These are phyloP conservation scores for Yamadazyma jaroonii DNA, from an alignment of 1,139 yeast genomes.

Conservation along the genomic window DNA sequence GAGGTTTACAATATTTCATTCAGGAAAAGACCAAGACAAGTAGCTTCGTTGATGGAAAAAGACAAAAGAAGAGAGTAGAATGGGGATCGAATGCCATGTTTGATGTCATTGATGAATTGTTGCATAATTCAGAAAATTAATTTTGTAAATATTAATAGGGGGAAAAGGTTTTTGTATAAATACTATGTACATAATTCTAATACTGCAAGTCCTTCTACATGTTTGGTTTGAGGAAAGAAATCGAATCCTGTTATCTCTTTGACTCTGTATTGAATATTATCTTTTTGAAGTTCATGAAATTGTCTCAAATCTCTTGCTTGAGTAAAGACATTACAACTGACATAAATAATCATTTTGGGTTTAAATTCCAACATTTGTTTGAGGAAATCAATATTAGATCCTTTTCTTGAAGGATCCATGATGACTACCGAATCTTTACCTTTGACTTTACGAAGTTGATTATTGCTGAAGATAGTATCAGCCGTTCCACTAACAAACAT, in stretches of 20 bases:
- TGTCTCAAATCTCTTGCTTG: slow-evolving; percentile 43
- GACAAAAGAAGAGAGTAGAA: slow-evolving; percentile 58
- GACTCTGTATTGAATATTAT: slow-evolving; percentile 22
- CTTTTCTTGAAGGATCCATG: slow-evolving; percentile 48
- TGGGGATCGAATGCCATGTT: slow-evolving; percentile 67
- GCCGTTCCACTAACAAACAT: slow-evolving; percentile 40
- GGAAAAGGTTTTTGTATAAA: slow-evolving; percentile 4
- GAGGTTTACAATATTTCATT: slow-evolving; percentile 73
- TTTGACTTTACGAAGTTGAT: slow-evolving; percentile 13
- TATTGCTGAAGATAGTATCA: slow-evolving; percentile 29
- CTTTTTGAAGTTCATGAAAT: slow-evolving; percentile 24
- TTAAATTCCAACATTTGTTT: slow-evolving; percentile 33
- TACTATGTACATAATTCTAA: slow-evolving; percentile 18
- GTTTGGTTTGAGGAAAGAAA: slow-evolving; percentile 49
- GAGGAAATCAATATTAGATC: slow-evolving; percentile 33
- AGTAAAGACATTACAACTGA: slow-evolving; percentile 47
- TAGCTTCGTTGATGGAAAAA: slow-evolving; percentile 53
- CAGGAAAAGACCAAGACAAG: slow-evolving; percentile 50
- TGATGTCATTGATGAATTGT: slow-evolving; percentile 51
- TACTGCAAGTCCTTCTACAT: slow-evolving; percentile 44
- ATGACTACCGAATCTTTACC: slow-evolving; percentile 39
- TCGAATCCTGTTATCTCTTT: slow-evolving; percentile 40
- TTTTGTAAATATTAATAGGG: neutral
- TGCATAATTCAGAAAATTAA: slow-evolving; percentile 8
- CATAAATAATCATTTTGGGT: slow-evolving; percentile 38